phyloP scores from a whole-genome alignment of 371 early-diverging fungal genomes.

The Mucor saturninus region DNA sequence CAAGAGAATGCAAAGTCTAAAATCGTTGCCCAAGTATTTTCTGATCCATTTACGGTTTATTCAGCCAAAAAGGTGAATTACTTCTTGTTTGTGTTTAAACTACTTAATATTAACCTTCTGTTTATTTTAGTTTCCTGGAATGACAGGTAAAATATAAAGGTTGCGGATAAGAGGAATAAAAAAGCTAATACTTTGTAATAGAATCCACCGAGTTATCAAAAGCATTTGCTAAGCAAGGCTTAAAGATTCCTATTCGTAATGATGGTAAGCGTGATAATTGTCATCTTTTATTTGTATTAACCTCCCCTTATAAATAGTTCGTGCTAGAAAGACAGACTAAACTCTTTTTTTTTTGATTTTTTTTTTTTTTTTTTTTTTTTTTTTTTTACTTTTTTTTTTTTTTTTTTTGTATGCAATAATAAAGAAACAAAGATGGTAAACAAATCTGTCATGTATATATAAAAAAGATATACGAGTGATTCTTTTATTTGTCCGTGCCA shows the following conservation, averaged over 20 bases:
- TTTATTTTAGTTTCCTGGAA: constrained; percentile 58
- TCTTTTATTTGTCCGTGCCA: background rate
- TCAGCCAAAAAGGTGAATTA: constrained; percentile 58
- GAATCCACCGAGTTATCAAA: constrained; percentile 91
- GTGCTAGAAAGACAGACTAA: constrained; percentile 34
- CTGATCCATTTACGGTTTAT: constrained; percentile 64
- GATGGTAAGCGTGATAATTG: constrained; percentile 54
- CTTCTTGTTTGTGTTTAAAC: background rate
- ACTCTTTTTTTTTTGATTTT: background rate
- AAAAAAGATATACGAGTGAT: background rate
- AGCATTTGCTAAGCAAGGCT: constrained; percentile 89
- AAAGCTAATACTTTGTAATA: constrained; percentile 27
- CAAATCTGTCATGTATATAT: constrained; percentile 1
- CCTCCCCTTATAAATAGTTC: constrained; percentile 15
- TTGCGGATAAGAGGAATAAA: background rate
- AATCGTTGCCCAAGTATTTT: constrained; percentile 62
- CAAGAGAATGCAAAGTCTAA: constrained; percentile 58
- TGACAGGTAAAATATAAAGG: constrained; percentile 47
- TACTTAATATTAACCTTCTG: background rate
- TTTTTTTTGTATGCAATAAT: background rate
- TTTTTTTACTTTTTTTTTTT: constrained; percentile 1
- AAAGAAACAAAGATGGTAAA: constrained; percentile 4
- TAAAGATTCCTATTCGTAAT: constrained; percentile 92
- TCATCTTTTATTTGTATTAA: background rate
- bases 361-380: no score